phyloP scores from a whole-genome alignment of 2,329 filamentous ascomycete genomes.

The Rutstroemia sydowiana region DNA sequence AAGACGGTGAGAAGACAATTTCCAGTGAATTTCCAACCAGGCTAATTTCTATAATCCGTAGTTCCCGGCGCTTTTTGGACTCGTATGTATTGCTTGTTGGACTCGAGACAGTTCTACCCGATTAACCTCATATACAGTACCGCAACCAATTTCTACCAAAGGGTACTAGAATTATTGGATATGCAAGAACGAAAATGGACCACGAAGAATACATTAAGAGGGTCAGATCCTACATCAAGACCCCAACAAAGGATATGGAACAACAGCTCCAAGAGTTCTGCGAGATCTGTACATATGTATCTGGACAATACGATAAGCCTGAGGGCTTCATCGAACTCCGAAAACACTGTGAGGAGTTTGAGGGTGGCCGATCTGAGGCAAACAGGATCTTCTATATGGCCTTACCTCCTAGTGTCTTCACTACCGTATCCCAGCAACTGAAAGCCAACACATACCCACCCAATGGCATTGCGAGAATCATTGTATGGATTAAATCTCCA shows the following conservation, averaged over 20 bases:
- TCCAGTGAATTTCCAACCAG: background rate
- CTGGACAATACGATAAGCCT: conserved; percentile 97
- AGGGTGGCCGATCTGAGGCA: conserved; percentile 73
- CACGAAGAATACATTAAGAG: conserved; percentile 89
- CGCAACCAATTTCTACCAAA: conserved; percentile 98
- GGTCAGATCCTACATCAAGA: conserved; percentile 98
- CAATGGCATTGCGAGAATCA: conserved; percentile 85
- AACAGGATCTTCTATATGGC: conserved; percentile 99
- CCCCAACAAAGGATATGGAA: conserved; percentile 93
- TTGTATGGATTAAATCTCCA: conserved; percentile 53
- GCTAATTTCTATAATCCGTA: conserved; percentile 36
- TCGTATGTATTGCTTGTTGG: conserved; percentile 58
- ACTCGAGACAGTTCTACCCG: background rate
- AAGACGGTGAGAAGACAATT: conserved; percentile 66
- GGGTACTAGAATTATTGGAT: conserved; percentile 94
- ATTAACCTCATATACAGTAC: conserved; percentile 51
- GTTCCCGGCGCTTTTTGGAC: conserved; percentile 95
- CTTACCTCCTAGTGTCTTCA: conserved; percentile 94
- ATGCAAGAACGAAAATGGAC: conserved; percentile 99
- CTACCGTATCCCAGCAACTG: conserved; percentile 90
- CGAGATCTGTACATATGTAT: conserved; percentile 81
- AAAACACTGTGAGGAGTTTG: conserved; percentile 77
- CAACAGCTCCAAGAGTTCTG: conserved; percentile 90
- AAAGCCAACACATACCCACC: conserved; percentile 96
- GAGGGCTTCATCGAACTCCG: conserved; percentile 84